Conservation (phyloP, 2,329 filamentous ascomycete genomes). For the Fusarium sp. region DNA sequence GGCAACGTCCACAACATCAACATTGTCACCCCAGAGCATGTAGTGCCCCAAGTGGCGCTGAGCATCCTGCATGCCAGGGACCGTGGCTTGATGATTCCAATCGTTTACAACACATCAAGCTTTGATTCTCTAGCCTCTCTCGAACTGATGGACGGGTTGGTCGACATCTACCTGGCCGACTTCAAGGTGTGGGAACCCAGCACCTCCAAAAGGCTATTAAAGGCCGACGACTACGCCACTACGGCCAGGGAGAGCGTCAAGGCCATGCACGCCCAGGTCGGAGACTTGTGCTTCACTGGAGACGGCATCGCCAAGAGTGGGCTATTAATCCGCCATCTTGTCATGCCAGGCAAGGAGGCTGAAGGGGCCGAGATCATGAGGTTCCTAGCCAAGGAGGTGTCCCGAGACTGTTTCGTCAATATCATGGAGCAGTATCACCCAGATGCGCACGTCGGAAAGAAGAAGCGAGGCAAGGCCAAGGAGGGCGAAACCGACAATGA, state of each 20-base stretch:
- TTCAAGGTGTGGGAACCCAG: constrained; percentile 83
- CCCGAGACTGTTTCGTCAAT: constrained; percentile 81
- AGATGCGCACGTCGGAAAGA: constrained; percentile 83
- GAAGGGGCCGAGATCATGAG: constrained; percentile 81
- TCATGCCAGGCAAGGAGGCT: constrained; percentile 84
- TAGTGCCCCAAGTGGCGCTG: constrained; percentile 84
- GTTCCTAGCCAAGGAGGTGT: constrained; percentile 80
- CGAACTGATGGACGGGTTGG: constrained; percentile 78
- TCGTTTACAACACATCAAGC: constrained; percentile 87
- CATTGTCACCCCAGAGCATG: constrained; percentile 86
- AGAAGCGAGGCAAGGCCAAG: constrained; percentile 51
- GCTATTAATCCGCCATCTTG: constrained; percentile 80
- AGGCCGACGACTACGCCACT: constrained; percentile 80
- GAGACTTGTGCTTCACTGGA: constrained; percentile 83
- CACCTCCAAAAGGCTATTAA: constrained; percentile 78
- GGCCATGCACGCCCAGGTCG: constrained; percentile 84
- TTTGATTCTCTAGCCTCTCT: constrained; percentile 83
- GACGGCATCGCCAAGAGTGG: constrained; percentile 86
- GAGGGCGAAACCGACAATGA: constrained; percentile 58
- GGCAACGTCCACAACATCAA: constrained; percentile 93
- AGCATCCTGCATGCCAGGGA: constrained; percentile 80
- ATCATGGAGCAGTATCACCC: constrained; percentile 93
- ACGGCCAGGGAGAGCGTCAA: constrained; percentile 82
- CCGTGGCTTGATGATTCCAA: constrained; percentile 76
- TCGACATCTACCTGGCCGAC: constrained; percentile 90